Percentiles rank a stretch among this genome's conserved stretches.
These are phyloP conservation scores for Moesziomyces aphidis DNA, from an alignment of 1,284 basidiomycete genomes.

Conservation along the genomic window DNA sequence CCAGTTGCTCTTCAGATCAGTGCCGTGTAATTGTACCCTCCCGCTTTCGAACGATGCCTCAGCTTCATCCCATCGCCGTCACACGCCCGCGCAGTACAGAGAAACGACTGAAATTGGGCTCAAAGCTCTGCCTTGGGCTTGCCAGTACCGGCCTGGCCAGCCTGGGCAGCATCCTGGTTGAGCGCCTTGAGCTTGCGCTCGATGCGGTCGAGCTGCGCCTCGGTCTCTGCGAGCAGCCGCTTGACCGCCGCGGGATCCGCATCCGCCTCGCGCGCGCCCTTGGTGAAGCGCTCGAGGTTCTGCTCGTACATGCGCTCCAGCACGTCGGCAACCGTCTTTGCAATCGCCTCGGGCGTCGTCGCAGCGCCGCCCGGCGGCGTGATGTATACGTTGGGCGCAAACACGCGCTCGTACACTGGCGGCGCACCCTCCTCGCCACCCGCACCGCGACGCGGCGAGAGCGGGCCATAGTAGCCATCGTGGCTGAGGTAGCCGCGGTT, in stretches of 20 bases:
- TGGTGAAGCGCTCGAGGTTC: constrained; percentile 10
- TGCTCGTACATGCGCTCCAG: constrained; percentile 61
- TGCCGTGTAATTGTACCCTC: neutral
- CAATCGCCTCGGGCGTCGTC: constrained; percentile 59
- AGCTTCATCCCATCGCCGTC: no score
- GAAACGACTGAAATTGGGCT: neutral
- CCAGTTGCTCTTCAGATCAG: neutral
- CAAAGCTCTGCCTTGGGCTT: constrained; percentile 28
- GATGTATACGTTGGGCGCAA: constrained; percentile 47
- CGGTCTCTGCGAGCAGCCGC: constrained; percentile 57
- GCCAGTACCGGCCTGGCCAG: neutral
- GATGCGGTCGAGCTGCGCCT: constrained; percentile 72
- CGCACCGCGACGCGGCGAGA: constrained; percentile 16
- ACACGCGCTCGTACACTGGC: constrained; percentile 24
- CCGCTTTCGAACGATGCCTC: neutral
- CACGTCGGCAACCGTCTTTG: constrained; percentile 64
- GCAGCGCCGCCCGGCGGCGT: constrained; percentile 35
- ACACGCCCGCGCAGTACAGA: no score
- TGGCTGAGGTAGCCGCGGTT: constrained; percentile 43
- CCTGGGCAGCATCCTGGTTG: constrained; percentile 3
- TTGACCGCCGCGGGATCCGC: constrained; percentile 72
- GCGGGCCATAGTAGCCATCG: constrained; percentile 29
- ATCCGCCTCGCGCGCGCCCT: neutral
- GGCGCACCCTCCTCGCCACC: neutral
- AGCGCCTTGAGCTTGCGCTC: constrained; percentile 64